These are phyloP conservation scores for Candolleomyces eurysporus DNA, from an alignment of 768 basidiomycete species.

Conservation along the genomic window DNA sequence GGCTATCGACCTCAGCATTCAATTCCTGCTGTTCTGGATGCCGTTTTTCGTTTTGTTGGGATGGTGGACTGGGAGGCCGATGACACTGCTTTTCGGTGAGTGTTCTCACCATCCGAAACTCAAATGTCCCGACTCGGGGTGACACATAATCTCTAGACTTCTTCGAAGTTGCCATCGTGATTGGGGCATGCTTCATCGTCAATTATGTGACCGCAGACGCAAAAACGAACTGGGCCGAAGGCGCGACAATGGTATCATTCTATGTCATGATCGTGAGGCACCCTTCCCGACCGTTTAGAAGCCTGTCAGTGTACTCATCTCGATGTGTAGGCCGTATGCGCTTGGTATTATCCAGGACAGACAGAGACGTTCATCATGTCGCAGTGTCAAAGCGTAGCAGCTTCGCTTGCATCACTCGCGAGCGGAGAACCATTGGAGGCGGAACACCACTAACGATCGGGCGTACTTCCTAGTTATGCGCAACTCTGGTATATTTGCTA, in stretches of 20 bases:
- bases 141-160: slow-evolving; percentile 41
- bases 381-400: not conserved
- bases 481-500: not conserved
- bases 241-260: slow-evolving; percentile 62
- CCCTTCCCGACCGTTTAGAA: not conserved
- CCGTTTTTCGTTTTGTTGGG: slow-evolving; percentile 66
- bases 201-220: slow-evolving; percentile 78
- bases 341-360: slow-evolving; percentile 69
- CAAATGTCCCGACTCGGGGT: not conserved
- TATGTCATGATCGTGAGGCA: slow-evolving; percentile 60
- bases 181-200: slow-evolving; percentile 72
- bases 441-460: not conserved
- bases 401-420: not conserved
- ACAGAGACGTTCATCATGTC: slow-evolving; percentile 41
- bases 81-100: slow-evolving; percentile 68
- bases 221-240: slow-evolving; percentile 81
- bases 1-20: slow-evolving; percentile 76
- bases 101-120: not conserved
- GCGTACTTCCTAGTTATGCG: not conserved
- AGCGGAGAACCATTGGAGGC: not conserved
- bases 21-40: slow-evolving; percentile 80
- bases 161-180: slow-evolving; percentile 62
- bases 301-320: not conserved
- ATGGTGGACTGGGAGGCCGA: slow-evolving; percentile 63
- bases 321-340: slow-evolving; percentile 47